phyloP scores from a whole-genome alignment of 768 basidiomycete genomes.

The Russula earlei region DNA sequence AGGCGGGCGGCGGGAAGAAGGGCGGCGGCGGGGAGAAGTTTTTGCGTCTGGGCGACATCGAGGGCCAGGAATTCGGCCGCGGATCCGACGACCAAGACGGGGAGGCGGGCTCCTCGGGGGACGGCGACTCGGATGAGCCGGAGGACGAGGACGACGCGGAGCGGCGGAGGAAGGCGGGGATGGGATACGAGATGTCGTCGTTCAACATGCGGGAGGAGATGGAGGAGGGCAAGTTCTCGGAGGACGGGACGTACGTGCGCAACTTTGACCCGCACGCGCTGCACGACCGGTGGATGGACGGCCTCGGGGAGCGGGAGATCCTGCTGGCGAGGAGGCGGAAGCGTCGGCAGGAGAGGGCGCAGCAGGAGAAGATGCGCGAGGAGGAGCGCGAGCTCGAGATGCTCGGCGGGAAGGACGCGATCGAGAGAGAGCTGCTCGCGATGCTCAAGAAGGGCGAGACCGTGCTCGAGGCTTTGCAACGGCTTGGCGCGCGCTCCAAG shows the following conservation, averaged over 20 bases:
- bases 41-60: conserved; percentile 87
- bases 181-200: conserved; percentile 89
- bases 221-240: conserved; percentile 95
- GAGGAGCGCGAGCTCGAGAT: conserved; percentile 68
- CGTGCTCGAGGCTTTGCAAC: conserved; percentile 79
- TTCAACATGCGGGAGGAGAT: conserved; percentile 99
- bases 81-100: conserved; percentile 32
- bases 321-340: conserved; percentile 71
- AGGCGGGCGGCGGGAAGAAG: conserved; percentile 42
- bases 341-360: conserved; percentile 60
- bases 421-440: conserved; percentile 60
- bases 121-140: conserved; percentile 33
- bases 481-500: conserved; percentile 66
- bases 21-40: conserved; percentile 57
- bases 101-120: conserved; percentile 26
- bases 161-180: conserved; percentile 67
- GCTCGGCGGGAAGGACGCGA: conserved; percentile 51
- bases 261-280: conserved; percentile 82
- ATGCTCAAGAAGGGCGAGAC: conserved; percentile 86
- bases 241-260: conserved; percentile 83
- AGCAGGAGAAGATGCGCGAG: conserved; percentile 56
- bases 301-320: conserved; percentile 75
- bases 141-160: conserved; percentile 73
- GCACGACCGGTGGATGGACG: conserved; percentile 97
- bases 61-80: conserved; percentile 85